Percentiles rank a stretch among this genome's conserved stretches.
Conservation (phyloP, 176 grass and related monocot species). For the Neostapfia colusana region DNA sequence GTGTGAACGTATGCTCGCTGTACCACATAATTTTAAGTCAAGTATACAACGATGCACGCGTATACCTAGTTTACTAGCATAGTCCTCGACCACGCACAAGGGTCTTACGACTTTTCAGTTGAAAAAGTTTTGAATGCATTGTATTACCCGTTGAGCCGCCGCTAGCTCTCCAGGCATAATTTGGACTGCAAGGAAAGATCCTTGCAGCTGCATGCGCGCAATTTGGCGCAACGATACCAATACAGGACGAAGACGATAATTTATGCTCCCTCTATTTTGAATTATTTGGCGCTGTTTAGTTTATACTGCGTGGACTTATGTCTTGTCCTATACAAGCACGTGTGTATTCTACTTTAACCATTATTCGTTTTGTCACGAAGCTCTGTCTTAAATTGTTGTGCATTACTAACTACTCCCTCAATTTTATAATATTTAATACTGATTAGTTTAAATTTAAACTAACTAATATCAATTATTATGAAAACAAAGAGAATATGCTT, state of each 20-base stretch:
- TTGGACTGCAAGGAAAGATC: not conserved
- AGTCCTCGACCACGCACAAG: not conserved
- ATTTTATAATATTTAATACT: too few species aligned
- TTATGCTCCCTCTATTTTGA: too few species aligned
- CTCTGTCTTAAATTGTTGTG: not conserved
- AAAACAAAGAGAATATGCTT: too few species aligned
- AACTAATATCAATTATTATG: too few species aligned
- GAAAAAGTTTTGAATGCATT: not conserved
- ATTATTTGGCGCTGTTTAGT: too few species aligned
- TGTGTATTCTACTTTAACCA: not conserved
- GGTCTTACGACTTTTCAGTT: not conserved
- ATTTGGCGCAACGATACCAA: not conserved
- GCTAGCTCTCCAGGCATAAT: not conserved
- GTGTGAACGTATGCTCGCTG: not conserved
- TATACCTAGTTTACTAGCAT: not conserved
- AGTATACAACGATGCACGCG: not conserved
- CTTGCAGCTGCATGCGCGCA: not conserved
- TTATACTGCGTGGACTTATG: too few species aligned
- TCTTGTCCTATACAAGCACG: not conserved
- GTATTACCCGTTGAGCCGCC: not conserved
- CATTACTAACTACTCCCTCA: too few species aligned
- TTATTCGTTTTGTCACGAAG: not conserved
- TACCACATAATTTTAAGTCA: not conserved
- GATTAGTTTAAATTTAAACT: too few species aligned
- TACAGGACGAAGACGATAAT: not conserved